phyloP scores from a whole-genome alignment of 2,329 filamentous ascomycete species.

The Thielaviopsis musarum region DNA sequence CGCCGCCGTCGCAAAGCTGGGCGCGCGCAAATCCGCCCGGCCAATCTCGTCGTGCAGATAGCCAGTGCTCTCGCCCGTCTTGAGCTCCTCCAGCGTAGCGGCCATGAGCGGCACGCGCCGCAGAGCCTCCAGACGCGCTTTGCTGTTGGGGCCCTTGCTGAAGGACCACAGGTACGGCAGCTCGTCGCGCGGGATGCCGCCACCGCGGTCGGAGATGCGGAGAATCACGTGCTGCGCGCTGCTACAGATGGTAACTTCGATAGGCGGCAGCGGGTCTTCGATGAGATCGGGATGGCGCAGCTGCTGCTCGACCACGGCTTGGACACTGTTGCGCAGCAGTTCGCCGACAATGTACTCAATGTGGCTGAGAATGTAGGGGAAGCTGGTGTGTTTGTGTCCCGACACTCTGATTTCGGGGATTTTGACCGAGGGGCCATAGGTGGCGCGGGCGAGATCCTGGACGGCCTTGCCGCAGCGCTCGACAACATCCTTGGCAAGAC shows the following conservation, averaged over 20 bases:
- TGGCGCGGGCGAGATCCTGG: conserved; percentile 53
- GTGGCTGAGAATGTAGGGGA: conserved; percentile 91
- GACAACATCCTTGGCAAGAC: conserved; percentile 78
- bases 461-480: conserved; percentile 65
- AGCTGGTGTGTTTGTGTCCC: conserved; percentile 76
- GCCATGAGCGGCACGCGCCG: conserved; percentile 78
- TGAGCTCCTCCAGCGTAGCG: conserved; percentile 80
- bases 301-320: conserved; percentile 70
- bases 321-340: conserved; percentile 83
- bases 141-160: conserved; percentile 71
- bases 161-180: conserved; percentile 93
- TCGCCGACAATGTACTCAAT: conserved; percentile 96
- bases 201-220: conserved; percentile 85
- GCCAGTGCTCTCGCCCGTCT: conserved; percentile 14
- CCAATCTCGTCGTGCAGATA: conserved; percentile 25
- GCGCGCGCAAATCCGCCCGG: conserved; percentile 25
- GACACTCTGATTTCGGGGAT: conserved; percentile 70
- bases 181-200: conserved; percentile 72
- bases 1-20: conserved; percentile 19
- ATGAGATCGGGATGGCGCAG: conserved; percentile 22
- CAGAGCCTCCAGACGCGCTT: conserved; percentile 68
- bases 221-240: conserved; percentile 91
- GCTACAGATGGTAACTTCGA: conserved; percentile 90
- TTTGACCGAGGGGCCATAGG: conserved; percentile 52
- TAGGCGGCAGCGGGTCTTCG: conserved; percentile 46